These are phyloP conservation scores for Cladophialophora exuberans DNA, from an alignment of 2,329 filamentous ascomycete species.

Conservation along the genomic window DNA sequence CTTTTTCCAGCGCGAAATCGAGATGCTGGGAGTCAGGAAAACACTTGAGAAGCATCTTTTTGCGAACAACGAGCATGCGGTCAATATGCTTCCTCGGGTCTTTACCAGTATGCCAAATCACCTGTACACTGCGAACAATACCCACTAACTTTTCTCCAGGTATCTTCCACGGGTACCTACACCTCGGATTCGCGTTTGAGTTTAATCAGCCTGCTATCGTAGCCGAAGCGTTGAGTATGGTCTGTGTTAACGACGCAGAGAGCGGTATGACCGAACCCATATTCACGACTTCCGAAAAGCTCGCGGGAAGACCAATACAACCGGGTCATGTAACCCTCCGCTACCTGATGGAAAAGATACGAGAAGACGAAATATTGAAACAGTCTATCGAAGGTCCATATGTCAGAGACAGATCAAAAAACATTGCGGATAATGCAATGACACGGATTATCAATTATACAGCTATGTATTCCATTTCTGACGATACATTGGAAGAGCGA, in stretches of 20 bases:
- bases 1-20: constrained; percentile 76
- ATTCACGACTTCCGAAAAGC: constrained; percentile 48
- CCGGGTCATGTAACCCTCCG: constrained; percentile 35
- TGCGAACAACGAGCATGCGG: not conserved
- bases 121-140: not conserved
- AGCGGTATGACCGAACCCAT: constrained; percentile 50
- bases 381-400: not conserved
- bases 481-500: constrained; percentile 59
- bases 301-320: constrained; percentile 39
- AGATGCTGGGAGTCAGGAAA: constrained; percentile 60
- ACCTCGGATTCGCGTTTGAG: constrained; percentile 82
- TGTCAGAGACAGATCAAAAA: not conserved
- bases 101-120: not conserved
- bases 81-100: constrained; percentile 50
- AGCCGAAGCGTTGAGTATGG: constrained; percentile 77
- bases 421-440: not conserved
- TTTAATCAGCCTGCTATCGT: constrained; percentile 80
- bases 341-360: not conserved
- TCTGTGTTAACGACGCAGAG: constrained; percentile 67
- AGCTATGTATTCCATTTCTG: constrained; percentile 59
- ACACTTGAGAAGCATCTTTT: constrained; percentile 39
- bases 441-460: constrained; percentile 63
- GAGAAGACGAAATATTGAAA: not conserved
- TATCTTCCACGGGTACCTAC: constrained; percentile 74
- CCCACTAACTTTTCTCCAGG: not conserved